Evolutionary conservation across 75 land plant species (phyloP), one percentile per base, ranked within the genome.

Genomic region (Sequoiadendron giganteum): DNA sequence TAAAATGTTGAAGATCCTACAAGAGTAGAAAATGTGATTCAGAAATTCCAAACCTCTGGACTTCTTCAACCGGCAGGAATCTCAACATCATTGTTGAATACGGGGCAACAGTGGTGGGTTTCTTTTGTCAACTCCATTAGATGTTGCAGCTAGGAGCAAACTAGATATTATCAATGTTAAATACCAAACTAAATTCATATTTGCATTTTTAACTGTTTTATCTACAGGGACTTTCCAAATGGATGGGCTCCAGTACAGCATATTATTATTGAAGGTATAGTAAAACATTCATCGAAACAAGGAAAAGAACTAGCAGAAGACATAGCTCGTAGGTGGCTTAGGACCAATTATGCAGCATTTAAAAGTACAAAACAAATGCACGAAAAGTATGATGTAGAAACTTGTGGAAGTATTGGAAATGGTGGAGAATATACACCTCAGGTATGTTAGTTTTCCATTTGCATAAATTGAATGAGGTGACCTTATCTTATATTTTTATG

Each of bases 211-310:
- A 86, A 81, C 34, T 65, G 25, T 32, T 47, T 58, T n/a, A 49
- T 92, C 36, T 15, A 83, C 89, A 97, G 99, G 99, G 99, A 98
- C 54, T 94, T 90, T 73, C 99, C 99, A 68, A 98, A 98, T 91
- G 99, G 97, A 36, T 98, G 99, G 99, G 95, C 99, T 32, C 99
- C 99, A 32, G 73, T 93, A 85, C 97, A 95, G 73, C 96, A 98
- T 89, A 95, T 98, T 95, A 95, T 98, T 47, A 89, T 95, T 32
- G 98, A 98, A 90, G 99, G 99, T 32, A 90, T 98, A 54, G 93
- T 87, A 21, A 93, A 89, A 16, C 93, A 94, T 11, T 88, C 88
- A 15, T 91, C 88, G 16, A 25, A 85, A 78, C 91, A 92, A 87
- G 96, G 95, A 78, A 94, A 81, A 40, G 1, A 47, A 28, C 30